These are phyloP conservation scores for Colletotrichum melonis DNA, from an alignment of 2,329 filamentous ascomycete species.

Conservation along the genomic window DNA sequence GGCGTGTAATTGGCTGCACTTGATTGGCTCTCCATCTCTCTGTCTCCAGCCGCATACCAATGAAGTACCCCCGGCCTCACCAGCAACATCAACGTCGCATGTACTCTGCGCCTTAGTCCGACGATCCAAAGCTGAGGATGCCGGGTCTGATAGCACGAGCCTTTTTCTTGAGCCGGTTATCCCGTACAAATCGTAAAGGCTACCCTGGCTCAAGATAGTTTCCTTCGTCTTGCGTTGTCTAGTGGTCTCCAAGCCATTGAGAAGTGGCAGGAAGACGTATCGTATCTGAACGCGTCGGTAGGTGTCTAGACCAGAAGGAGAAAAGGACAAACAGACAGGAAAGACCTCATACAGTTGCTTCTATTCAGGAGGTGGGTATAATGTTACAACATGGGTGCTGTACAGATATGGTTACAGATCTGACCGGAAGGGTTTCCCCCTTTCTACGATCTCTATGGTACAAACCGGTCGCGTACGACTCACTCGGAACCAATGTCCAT, in stretches of 20 bases:
- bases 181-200: background rate
- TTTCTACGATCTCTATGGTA: background rate
- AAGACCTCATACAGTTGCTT: background rate
- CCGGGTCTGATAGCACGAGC: constrained; percentile 73
- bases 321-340: background rate
- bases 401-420: constrained; percentile 31
- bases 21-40: constrained; percentile 9
- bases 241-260: constrained; percentile 69
- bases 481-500: constrained; percentile 69
- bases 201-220: constrained; percentile 15
- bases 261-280: constrained; percentile 68
- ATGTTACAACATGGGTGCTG: constrained; percentile 25
- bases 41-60: too few species aligned
- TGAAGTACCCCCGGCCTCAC: background rate
- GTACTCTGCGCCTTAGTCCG: constrained; percentile 75
- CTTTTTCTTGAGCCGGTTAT: constrained; percentile 39
- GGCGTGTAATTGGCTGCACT: constrained; percentile 6
- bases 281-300: constrained; percentile 68
- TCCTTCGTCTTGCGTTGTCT: constrained; percentile 68
- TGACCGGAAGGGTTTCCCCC: background rate
- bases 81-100: constrained; percentile 45
- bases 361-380: constrained; percentile 35
- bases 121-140: constrained; percentile 67
- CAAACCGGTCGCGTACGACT: constrained; percentile 1
- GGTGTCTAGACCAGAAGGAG: constrained; percentile 26